A percentile compares a stretch with the other conserved stretches of the same genome.
These are phyloP conservation scores for Cryomyces minteri DNA, from an alignment of 495 filamentous ascomycete genomes.

Conservation along the genomic window DNA sequence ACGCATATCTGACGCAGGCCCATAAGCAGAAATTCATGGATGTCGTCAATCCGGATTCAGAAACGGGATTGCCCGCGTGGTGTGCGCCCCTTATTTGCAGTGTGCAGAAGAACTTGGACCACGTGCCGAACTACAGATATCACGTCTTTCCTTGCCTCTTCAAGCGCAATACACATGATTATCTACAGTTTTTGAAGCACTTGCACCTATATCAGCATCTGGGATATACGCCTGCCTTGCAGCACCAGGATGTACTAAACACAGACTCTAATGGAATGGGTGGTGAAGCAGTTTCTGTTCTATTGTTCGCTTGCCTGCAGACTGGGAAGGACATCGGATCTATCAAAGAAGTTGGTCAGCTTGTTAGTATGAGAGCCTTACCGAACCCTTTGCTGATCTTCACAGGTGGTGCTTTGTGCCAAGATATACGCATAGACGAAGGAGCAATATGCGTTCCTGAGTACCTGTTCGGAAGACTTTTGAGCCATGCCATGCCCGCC, in stretches of 20 bases:
- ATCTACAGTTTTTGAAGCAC: slow-evolving; percentile 34
- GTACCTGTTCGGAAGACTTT: slow-evolving; percentile 28
- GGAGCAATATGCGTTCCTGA: slow-evolving; percentile 22
- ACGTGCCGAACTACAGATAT: slow-evolving; percentile 44
- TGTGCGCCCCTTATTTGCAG: slow-evolving; percentile 27
- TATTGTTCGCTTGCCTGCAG: slow-evolving; percentile 50
- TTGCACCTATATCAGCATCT: slow-evolving; percentile 23
- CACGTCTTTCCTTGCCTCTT: slow-evolving; percentile 63
- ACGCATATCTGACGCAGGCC: slow-evolving; percentile 30
- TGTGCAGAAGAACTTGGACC: slow-evolving; percentile 29
- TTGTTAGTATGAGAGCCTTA: background rate
- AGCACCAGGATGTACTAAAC: background rate
- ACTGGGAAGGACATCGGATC: slow-evolving; percentile 63
- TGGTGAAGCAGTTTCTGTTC: background rate
- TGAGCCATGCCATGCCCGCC: slow-evolving; percentile 40
- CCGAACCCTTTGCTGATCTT: no score
- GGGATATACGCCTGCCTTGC: background rate
- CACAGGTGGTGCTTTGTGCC: no score
- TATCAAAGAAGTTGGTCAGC: slow-evolving; percentile 54
- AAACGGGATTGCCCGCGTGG: slow-evolving; percentile 22
- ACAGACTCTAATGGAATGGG: background rate
- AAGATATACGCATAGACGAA: background rate
- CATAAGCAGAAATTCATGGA: background rate
- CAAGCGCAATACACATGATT: slow-evolving; percentile 32
- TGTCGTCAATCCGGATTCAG: background rate